A percentile compares a stretch with the other conserved stretches of the same genome.
Conservation (phyloP, 179 eudicot species). For the Beta macrorhiza region DNA sequence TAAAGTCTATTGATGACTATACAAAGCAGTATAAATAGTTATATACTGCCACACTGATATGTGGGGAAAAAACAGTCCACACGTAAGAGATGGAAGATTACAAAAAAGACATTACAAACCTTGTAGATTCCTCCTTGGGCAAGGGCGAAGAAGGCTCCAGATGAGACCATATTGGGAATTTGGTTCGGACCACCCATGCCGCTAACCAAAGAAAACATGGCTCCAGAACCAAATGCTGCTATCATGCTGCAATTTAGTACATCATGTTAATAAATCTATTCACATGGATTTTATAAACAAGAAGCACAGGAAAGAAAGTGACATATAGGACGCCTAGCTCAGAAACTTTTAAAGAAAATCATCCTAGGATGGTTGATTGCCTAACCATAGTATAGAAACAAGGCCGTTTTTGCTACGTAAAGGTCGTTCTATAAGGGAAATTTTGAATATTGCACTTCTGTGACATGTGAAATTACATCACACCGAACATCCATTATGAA, state of each 20-base stretch:
- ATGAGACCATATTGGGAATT: slow-evolving; percentile 57
- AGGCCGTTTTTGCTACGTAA: too few relatives aligned
- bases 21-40: neutral
- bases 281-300: neutral
- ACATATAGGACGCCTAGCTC: neutral
- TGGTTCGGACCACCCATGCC: slow-evolving; percentile 93
- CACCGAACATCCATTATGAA: too few relatives aligned
- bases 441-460: too few relatives aligned
- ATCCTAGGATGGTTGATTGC: neutral
- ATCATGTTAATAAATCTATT: neutral
- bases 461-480: too few relatives aligned
- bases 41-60: neutral
- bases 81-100: neutral
- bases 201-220: slow-evolving; percentile 87
- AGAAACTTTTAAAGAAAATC: neutral
- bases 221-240: slow-evolving; percentile 97
- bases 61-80: neutral
- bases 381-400: too few relatives aligned
- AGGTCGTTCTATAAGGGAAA: too few relatives aligned
- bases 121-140: slow-evolving; percentile 91
- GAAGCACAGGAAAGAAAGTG: neutral
- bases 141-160: slow-evolving; percentile 88
- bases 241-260: slow-evolving; percentile 63
- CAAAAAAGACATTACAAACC: slow-evolving; percentile 41
- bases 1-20: slow-evolving; percentile 3